Evolutionary conservation across 129 eudicot genomes (phyloP), one percentile per base, ranked within the genome.

Genomic region (Calendula officinalis): DNA sequence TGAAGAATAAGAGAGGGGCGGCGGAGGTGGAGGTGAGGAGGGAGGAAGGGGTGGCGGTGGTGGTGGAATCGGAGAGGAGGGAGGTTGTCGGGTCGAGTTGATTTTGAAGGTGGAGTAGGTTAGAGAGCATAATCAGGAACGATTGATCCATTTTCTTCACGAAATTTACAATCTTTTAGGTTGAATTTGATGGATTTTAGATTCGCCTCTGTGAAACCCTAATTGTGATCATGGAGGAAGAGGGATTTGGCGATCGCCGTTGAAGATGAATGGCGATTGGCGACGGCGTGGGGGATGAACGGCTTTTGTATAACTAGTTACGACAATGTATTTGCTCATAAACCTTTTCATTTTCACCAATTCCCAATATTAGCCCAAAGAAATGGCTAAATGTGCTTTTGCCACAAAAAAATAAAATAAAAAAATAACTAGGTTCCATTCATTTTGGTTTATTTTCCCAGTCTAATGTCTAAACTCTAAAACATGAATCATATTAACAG

Each of bases 1-100:
- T 84, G 86, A 87, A 87, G 94, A 91, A 81, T 51, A 88, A 83
- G 61, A 88, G 85, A 36, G 95, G 96, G 57, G 96, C 95, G 73
- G 91, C 95, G 81, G 95, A 91, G 76, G 96, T 68, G 82, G 90
- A 59, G 65, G 90, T 66, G 45, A 78, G 81, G 59, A 82, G 48
- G 81, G 86, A 71, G 30, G 90, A 63, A 46, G 90, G 42, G 70
- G 80, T 5, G 76, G 95, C 54, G 75, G 85, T 0, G 81, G 84
- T 37, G 68, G 78, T n/a, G 74, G 80, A 13, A 71, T 62, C 77
- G 73, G 89, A 65, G 86, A 75, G 77, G 72, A 80, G 78, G 39
- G 92, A 77, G 73, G 84, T 65, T 71, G 94, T 80, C 3, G 98
- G 98, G 53, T 88, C 95, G 1, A 92, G 86, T 76, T 92, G 83